Conservation (phyloP, 176 grass and related monocot genomes). For the Phoenix roebelenii region DNA sequence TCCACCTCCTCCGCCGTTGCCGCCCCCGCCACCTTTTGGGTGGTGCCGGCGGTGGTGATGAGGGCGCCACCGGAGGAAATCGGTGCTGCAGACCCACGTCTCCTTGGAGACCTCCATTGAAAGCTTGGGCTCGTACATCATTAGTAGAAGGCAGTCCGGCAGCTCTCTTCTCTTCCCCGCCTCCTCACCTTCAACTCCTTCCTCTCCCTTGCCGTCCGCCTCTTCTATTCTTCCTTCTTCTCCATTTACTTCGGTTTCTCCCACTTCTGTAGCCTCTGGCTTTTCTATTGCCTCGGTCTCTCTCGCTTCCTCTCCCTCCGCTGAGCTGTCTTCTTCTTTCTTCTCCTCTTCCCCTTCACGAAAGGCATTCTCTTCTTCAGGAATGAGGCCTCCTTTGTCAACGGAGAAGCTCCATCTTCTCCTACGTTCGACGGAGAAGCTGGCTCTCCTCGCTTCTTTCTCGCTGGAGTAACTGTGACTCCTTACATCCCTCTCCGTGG, state of each 20-base stretch:
- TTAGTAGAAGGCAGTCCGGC: slow-evolving; percentile 87
- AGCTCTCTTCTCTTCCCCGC: slow-evolving; percentile 51
- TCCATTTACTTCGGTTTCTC: too few species aligned
- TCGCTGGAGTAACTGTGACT: slow-evolving; percentile 48
- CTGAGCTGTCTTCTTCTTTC: too few species aligned
- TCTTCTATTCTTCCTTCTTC: neutral
- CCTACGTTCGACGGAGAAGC: slow-evolving; percentile 67
- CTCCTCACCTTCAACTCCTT: slow-evolving; percentile 24
- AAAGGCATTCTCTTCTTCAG: slow-evolving; percentile 53
- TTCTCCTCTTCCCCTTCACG: slow-evolving; percentile 25
- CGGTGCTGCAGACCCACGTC: slow-evolving; percentile 90
- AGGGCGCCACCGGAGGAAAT: slow-evolving; percentile 72
- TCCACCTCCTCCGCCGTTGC: slow-evolving; percentile 15
- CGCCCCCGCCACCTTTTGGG: neutral
- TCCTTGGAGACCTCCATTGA: slow-evolving; percentile 99
- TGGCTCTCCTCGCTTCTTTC: slow-evolving; percentile 67
- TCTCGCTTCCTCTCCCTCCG: too few species aligned
- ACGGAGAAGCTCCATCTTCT: slow-evolving; percentile 82
- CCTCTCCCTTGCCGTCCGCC: slow-evolving; percentile 1
- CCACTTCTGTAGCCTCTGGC: too few species aligned
- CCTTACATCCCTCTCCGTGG: slow-evolving; percentile 51
- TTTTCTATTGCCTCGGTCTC: too few species aligned
- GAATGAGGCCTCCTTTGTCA: slow-evolving; percentile 61
- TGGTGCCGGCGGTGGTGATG: slow-evolving; percentile 35
- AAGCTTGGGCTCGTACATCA: slow-evolving; percentile 98